Percentiles rank a stretch among this genome's conserved stretches.
Evolutionary conservation across 768 basidiomycete species (phyloP).

Genomic region (Leccinum incarnatum): DNA sequence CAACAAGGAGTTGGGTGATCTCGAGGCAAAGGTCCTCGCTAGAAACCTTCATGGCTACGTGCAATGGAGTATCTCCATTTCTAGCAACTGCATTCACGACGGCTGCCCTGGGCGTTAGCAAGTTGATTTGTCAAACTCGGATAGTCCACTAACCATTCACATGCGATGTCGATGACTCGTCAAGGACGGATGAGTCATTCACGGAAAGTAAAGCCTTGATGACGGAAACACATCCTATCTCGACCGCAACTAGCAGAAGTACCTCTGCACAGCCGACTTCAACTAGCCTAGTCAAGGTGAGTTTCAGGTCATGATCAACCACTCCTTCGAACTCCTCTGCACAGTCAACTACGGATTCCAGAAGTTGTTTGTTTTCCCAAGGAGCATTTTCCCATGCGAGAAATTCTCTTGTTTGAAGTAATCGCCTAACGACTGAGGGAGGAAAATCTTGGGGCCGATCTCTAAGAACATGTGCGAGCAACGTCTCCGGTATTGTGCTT

Average conservation of each 20-base stretch:
- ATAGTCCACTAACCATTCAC: background rate
- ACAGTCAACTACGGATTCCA: background rate
- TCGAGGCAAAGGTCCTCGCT: background rate
- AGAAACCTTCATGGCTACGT: background rate
- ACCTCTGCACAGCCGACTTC: background rate
- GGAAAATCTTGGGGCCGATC: background rate
- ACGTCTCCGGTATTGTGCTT: background rate
- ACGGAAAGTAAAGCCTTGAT: background rate
- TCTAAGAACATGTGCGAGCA: background rate
- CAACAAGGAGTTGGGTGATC: background rate
- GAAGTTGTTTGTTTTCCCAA: background rate
- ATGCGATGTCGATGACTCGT: background rate
- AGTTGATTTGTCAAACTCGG: background rate
- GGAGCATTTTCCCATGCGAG: background rate
- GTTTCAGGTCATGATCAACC: background rate
- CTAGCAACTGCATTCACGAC: too few relatives aligned
- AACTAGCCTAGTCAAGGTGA: background rate
- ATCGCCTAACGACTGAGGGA: background rate
- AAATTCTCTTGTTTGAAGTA: conserved; percentile 1
- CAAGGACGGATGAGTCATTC: background rate
- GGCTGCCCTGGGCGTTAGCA: too few relatives aligned
- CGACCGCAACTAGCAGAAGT: conserved; percentile 6
- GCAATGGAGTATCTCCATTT: background rate
- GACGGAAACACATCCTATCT: conserved; percentile 1
- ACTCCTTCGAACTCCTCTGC: background rate